Evolutionary conservation across 768 basidiomycete species (phyloP).

Genomic region (Phlebiopsis gigantea): DNA sequence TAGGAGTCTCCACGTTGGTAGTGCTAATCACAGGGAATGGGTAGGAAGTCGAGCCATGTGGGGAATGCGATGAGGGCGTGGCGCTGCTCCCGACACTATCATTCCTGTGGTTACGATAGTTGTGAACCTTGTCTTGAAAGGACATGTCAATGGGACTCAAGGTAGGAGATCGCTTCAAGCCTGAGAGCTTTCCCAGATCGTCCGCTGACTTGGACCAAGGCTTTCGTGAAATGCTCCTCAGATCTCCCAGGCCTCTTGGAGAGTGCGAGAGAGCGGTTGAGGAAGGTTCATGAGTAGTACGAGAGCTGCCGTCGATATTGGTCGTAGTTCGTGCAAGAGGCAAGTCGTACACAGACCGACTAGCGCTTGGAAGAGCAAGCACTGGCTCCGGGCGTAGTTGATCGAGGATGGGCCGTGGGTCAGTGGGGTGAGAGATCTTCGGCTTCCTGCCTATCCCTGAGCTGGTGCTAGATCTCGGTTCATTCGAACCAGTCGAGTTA

Average conservation of each 20-base stretch:
- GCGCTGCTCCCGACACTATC: conserved; percentile 34
- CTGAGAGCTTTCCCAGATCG: conserved; percentile 56
- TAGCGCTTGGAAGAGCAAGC: conserved; percentile 33
- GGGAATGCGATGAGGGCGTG: conserved; percentile 26
- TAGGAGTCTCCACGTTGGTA: conserved; percentile 26
- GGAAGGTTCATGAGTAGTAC: conserved; percentile 20
- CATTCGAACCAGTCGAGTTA: conserved; percentile 26
- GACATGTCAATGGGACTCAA: conserved; percentile 38
- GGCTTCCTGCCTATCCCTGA: conserved; percentile 56
- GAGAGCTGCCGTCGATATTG: conserved; percentile 32
- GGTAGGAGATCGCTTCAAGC: conserved; percentile 18
- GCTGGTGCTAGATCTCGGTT: conserved; percentile 46
- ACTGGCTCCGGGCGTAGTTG: conserved; percentile 42
- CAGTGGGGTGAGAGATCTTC: conserved; percentile 82
- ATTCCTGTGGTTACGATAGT: conserved; percentile 59
- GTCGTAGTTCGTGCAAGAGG: conserved; percentile 39
- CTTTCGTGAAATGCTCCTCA: conserved; percentile 63
- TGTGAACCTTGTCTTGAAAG: conserved; percentile 57
- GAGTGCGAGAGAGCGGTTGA: conserved; percentile 21
- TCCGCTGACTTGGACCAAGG: conserved; percentile 80
- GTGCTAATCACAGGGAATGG: conserved; percentile 28
- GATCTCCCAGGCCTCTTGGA: conserved; percentile 47
- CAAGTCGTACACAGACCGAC: conserved; percentile 66
- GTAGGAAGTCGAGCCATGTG: conserved; percentile 25
- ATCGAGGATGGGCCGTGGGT: conserved; percentile 67